Evolutionary conservation across 768 basidiomycete species (phyloP).

Genomic region (Leccinum longicurvipes): DNA sequence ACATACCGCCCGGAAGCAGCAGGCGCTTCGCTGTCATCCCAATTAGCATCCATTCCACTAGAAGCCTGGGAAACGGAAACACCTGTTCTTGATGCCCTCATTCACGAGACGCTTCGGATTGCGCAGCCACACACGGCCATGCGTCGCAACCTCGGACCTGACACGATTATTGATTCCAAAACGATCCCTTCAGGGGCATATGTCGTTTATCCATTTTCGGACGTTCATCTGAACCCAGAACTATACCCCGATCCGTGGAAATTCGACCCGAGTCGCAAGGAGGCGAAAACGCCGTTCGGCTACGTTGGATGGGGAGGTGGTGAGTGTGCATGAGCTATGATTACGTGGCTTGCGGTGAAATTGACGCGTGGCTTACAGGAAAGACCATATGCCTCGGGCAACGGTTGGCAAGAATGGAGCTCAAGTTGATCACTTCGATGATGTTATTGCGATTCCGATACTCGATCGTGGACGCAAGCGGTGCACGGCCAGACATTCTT

Average conservation of each 20-base stretch:
- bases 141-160: constrained; percentile 75
- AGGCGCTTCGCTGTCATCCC: constrained; percentile 37
- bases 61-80: constrained; percentile 68
- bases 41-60: constrained; percentile 59
- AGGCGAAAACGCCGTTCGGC: constrained; percentile 48
- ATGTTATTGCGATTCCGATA: constrained; percentile 64
- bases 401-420: constrained; percentile 68
- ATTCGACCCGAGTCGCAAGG: constrained; percentile 62
- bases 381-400: constrained; percentile 70
- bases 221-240: constrained; percentile 69
- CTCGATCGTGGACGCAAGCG: constrained; percentile 51
- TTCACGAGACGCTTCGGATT: constrained; percentile 73
- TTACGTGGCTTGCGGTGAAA: constrained; percentile 17
- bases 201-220: constrained; percentile 76
- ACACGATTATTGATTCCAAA: constrained; percentile 65
- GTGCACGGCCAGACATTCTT: constrained; percentile 39
- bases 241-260: constrained; percentile 76
- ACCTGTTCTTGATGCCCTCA: constrained; percentile 68
- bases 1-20: constrained; percentile 33
- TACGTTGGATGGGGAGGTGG: constrained; percentile 83
- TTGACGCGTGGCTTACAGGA: constrained; percentile 40
- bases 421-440: constrained; percentile 68
- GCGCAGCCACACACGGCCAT: constrained; percentile 80
- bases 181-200: constrained; percentile 71
- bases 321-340: constrained; percentile 36